Evolutionary conservation across 2,329 filamentous ascomycete species (phyloP).

Genomic region (Diaporthe amygdali): DNA sequence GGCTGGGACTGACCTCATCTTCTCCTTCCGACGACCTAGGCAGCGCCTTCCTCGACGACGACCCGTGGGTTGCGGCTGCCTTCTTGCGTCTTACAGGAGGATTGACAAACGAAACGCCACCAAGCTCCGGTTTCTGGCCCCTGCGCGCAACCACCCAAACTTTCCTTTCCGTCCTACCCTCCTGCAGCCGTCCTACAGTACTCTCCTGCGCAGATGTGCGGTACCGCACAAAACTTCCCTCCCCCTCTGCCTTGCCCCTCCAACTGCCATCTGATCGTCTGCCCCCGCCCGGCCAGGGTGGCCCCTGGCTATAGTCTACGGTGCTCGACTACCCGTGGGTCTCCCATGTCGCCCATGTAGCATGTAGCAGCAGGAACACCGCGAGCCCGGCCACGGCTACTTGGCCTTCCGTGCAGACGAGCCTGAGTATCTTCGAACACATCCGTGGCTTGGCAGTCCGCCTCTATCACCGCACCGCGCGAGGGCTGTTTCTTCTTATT

Average conservation of each 20-base stretch:
- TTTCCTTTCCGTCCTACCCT: background rate
- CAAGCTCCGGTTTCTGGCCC: background rate
- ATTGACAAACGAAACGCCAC: conserved; percentile 14
- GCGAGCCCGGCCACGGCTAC: conserved; percentile 20
- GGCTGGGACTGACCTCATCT: background rate
- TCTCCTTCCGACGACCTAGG: conserved; percentile 9
- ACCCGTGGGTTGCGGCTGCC: conserved; percentile 5
- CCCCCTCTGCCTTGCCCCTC: background rate
- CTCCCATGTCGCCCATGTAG: conserved; percentile 2
- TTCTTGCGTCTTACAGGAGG: conserved; percentile 1
- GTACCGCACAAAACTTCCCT: no score
- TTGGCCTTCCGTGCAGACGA: conserved; percentile 21
- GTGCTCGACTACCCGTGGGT: background rate
- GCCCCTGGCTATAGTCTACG: background rate
- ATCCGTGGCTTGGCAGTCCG: conserved; percentile 22
- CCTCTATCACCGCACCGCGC: conserved; percentile 14
- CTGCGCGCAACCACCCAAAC: background rate
- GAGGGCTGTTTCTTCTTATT: conserved; percentile 26
- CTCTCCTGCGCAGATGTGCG: background rate
- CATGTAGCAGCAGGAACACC: conserved; percentile 10
- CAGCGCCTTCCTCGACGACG: background rate
- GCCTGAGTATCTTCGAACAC: background rate
- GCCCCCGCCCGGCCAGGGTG: background rate
- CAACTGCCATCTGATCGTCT: conserved; percentile 21
- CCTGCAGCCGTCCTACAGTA: background rate